Evolutionary conservation across 1,284 basidiomycete species (phyloP).

Genomic region (Apiotrichum siamense): DNA sequence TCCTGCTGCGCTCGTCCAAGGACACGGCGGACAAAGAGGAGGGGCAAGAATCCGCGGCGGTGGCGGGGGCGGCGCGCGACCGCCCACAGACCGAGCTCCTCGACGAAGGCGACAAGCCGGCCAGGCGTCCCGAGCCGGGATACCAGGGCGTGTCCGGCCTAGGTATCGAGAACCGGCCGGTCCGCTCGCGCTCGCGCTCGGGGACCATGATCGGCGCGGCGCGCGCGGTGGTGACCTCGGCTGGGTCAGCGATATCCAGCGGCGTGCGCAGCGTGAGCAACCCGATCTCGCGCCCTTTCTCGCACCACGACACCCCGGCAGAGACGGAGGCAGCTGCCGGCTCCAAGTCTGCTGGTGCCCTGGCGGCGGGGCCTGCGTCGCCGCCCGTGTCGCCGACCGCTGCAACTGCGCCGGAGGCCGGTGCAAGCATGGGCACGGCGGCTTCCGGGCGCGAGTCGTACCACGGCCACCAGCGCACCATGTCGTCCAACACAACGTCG

Average conservation of each 20-base stretch:
- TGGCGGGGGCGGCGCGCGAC: neutral
- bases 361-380: neutral
- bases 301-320: no score
- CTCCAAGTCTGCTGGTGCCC: no score
- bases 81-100: neutral
- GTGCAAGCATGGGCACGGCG: neutral
- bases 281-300: no score
- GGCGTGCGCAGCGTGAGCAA: neutral
- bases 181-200: neutral
- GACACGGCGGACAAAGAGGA: neutral
- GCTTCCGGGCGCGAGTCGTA: neutral
- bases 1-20: neutral
- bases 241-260: neutral
- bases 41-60: neutral
- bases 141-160: neutral
- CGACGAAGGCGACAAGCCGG: neutral
- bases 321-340: no score
- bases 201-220: neutral
- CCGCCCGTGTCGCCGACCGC: neutral
- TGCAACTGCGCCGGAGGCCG: no score
- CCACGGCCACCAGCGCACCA: neutral
- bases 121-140: constrained; percentile 1
- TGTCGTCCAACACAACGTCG: constrained; percentile 1
- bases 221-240: constrained; percentile 1
- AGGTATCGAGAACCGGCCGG: constrained; percentile 1